phyloP scores from a whole-genome alignment of 2,329 filamentous ascomycete species.

The Anthostomella pinea region DNA sequence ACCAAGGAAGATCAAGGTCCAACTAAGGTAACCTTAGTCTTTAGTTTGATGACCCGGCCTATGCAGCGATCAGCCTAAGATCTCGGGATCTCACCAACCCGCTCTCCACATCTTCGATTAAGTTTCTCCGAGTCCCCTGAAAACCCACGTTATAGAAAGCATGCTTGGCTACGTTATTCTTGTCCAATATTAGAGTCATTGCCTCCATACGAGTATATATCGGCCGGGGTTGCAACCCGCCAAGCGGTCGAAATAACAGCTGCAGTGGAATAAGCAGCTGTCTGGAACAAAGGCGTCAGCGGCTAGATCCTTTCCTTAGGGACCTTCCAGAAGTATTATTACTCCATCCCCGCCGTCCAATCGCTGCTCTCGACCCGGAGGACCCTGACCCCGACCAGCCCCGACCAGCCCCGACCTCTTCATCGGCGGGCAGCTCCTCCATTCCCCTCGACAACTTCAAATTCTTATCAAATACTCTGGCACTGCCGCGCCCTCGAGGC shows the following conservation, averaged over 20 bases:
- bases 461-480: constrained; percentile 5
- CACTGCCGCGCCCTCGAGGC: constrained; percentile 5
- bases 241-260: too few relatives aligned
- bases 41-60: too few relatives aligned
- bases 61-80: background rate
- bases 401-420: too few relatives aligned
- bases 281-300: constrained; percentile 18
- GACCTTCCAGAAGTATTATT: constrained; percentile 13
- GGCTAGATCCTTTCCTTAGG: constrained; percentile 8
- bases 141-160: constrained; percentile 1
- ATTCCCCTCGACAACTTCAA: background rate
- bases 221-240: too few relatives aligned
- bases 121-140: background rate
- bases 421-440: too few relatives aligned
- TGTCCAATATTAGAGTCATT: background rate
- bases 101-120: background rate
- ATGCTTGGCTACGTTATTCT: background rate
- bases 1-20: too few relatives aligned
- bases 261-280: too few relatives aligned
- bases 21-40: too few relatives aligned
- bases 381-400: background rate
- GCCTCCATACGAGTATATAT: background rate
- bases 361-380: constrained; percentile 4
- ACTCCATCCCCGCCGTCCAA: constrained; percentile 11
- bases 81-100: too few relatives aligned